These are phyloP conservation scores for Phialophora expanda DNA, from an alignment of 2,329 filamentous ascomycete species.

Conservation along the genomic window DNA sequence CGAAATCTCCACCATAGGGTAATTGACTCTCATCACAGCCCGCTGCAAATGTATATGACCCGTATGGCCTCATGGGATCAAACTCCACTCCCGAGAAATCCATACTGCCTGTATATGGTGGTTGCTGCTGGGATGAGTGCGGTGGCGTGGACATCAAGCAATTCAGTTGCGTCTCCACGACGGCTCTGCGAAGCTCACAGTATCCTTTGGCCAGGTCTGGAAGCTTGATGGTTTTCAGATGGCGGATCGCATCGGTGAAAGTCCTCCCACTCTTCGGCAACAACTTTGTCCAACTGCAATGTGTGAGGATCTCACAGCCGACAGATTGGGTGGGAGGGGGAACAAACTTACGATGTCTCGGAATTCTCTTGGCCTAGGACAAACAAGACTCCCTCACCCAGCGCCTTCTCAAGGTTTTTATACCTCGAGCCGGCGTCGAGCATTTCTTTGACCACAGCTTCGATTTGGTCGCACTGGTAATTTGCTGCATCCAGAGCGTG, in stretches of 20 bases:
- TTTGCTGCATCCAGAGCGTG: constrained; percentile 8
- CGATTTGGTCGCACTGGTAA: not conserved
- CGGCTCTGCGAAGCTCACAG: constrained; percentile 9
- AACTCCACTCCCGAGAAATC: not conserved
- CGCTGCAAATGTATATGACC: not conserved
- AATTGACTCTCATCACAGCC: not conserved
- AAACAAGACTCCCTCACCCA: constrained; percentile 10
- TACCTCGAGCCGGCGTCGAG: constrained; percentile 13
- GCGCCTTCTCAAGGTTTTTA: constrained; percentile 16
- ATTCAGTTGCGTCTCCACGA: constrained; percentile 6
- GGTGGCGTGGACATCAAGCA: not conserved
- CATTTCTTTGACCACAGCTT: constrained; percentile 18
- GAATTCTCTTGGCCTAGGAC: constrained; percentile 12
- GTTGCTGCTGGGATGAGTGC: not conserved
- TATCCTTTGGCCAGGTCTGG: not conserved
- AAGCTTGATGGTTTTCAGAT: constrained; percentile 11
- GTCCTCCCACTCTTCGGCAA: constrained; percentile 18
- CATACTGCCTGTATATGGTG: not conserved
- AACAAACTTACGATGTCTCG: constrained; percentile 14
- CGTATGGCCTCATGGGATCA: not conserved
- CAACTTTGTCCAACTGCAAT: constrained; percentile 21
- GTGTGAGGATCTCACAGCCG: constrained; percentile 8
- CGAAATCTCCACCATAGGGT: not conserved
- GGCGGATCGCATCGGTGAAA: constrained; percentile 4
- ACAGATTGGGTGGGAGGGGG: not conserved